Percentiles rank a stretch among this genome's conserved stretches.
Evolutionary conservation across 1,284 basidiomycete species (phyloP).

Genomic region (Marasmius tenuissimus): DNA sequence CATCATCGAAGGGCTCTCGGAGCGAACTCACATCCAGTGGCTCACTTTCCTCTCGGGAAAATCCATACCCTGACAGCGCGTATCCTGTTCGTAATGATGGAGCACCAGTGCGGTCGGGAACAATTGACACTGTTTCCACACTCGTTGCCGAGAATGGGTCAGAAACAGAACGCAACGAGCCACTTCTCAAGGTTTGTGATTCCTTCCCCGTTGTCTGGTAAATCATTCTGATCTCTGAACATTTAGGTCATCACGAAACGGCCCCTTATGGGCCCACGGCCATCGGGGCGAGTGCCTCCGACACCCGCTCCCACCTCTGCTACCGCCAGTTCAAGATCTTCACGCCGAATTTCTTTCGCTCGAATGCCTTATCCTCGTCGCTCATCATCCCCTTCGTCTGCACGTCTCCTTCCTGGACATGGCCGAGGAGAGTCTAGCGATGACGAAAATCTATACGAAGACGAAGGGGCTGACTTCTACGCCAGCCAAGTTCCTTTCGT

Average conservation of each 20-base stretch:
- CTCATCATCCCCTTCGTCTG: conserved; percentile 5
- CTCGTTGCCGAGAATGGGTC: conserved; percentile 26
- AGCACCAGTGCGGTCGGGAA: conserved; percentile 13
- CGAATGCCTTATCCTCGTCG: background rate
- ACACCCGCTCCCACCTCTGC: background rate
- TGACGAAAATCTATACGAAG: background rate
- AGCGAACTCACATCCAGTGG: background rate
- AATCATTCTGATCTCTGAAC: background rate
- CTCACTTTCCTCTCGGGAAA: background rate
- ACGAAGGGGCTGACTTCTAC: conserved; percentile 8
- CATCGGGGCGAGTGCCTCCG: background rate
- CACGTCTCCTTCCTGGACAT: background rate
- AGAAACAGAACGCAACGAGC: background rate
- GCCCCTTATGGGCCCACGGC: background rate
- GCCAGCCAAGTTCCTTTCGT: background rate
- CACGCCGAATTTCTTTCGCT: background rate
- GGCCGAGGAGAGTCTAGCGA: background rate
- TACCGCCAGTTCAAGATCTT: background rate
- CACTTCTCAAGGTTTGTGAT: background rate
- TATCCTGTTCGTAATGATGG: background rate
- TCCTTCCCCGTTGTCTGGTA: background rate
- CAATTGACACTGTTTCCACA: conserved; percentile 20
- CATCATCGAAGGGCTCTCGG: conserved; percentile 2
- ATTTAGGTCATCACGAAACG: background rate
- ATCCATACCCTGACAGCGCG: conserved; percentile 8